Conservation (phyloP, 352 stramenopile genomes). For the Pythium oligandrum region DNA sequence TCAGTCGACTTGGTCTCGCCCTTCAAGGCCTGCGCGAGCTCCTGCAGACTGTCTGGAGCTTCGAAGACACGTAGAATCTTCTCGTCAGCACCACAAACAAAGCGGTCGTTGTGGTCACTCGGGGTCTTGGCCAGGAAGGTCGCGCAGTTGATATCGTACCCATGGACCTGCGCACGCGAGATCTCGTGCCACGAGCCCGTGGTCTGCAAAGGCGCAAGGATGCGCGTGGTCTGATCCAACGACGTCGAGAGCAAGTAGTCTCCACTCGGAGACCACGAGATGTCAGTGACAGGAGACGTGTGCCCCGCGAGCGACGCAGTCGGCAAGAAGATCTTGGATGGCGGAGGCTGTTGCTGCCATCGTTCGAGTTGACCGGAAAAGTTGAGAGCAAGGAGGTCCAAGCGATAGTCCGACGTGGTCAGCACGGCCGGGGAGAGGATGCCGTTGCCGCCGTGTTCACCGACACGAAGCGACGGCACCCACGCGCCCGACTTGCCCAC, state of each 20-base stretch:
- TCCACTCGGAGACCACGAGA: constrained; percentile 56
- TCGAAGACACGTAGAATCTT: constrained; percentile 81
- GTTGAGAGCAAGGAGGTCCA: constrained; percentile 62
- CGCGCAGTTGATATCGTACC: constrained; percentile 77
- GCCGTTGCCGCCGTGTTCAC: constrained; percentile 51
- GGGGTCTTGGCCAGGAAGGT: constrained; percentile 31
- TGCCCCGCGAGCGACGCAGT: constrained; percentile 53
- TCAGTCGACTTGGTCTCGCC: neutral
- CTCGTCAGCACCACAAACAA: constrained; percentile 77
- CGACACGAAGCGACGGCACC: constrained; percentile 45
- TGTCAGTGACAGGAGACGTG: constrained; percentile 45
- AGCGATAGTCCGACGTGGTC: constrained; percentile 12
- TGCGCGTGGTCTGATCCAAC: constrained; percentile 64
- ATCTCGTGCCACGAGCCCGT: constrained; percentile 50
- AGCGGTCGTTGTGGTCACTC: constrained; percentile 28
- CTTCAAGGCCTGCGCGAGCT: constrained; percentile 25
- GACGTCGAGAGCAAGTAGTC: constrained; percentile 74
- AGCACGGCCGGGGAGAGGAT: constrained; percentile 38
- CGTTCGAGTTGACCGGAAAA: constrained; percentile 63
- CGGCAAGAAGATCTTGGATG: constrained; percentile 48
- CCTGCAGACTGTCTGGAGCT: constrained; percentile 44
- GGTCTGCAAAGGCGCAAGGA: constrained; percentile 28
- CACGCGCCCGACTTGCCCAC: constrained; percentile 23
- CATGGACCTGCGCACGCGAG: constrained; percentile 72
- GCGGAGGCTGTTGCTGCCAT: constrained; percentile 46